Evolutionary conservation across 257 asterid genomes (phyloP).

Genomic region (Ligustrum vulgare): DNA sequence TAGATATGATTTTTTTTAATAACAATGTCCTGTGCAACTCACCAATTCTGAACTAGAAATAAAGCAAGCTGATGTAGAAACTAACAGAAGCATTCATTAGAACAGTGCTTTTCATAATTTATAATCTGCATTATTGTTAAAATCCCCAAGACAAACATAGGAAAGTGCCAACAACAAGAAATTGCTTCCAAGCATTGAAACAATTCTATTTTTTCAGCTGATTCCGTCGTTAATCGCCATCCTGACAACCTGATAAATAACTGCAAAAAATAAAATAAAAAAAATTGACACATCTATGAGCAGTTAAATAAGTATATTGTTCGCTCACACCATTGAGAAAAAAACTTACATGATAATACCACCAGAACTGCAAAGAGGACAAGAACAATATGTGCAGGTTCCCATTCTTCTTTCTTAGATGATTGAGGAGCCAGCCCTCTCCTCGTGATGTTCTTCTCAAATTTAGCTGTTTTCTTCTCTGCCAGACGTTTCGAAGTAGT

Average conservation of each 20-base stretch:
- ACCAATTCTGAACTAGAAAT: not conserved
- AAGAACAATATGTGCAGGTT: constrained; percentile 77
- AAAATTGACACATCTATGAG: not conserved
- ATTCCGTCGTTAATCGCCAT: constrained; percentile 54
- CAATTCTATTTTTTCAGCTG: constrained; percentile 22
- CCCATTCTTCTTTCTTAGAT: constrained; percentile 39
- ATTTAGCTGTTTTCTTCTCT: constrained; percentile 75
- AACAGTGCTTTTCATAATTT: not conserved
- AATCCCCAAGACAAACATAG: not conserved
- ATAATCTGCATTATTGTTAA: not conserved
- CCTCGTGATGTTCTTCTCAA: constrained; percentile 75
- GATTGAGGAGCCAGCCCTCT: constrained; percentile 63
- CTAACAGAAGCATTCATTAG: not conserved
- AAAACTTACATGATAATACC: constrained; percentile 60
- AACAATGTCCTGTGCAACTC: not conserved
- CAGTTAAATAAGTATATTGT: no score
- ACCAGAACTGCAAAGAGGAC: constrained; percentile 76
- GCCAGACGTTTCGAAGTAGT: constrained; percentile 79
- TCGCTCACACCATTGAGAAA: not conserved
- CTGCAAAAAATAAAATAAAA: constrained; percentile 27
- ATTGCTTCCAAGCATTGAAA: not conserved
- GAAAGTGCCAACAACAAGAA: not conserved
- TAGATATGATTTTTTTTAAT: no score
- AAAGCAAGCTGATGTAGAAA: not conserved
- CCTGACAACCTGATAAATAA: constrained; percentile 63